Base-by-base conservation (phyloP, 2,329 filamentous ascomycete species). In the Periconia sp. region DNA sequence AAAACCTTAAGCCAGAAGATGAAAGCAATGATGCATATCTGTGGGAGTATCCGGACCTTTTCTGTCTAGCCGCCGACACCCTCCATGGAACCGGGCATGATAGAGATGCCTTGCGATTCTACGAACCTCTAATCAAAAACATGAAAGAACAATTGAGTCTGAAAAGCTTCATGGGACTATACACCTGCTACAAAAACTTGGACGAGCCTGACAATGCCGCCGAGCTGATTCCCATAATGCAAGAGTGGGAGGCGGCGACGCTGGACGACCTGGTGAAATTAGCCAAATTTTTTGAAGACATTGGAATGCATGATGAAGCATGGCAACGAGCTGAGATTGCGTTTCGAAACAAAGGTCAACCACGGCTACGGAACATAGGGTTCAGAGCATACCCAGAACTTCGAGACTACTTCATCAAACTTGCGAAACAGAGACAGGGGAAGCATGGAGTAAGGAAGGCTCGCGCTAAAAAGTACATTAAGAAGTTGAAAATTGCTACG, bases 211-310 rank as follows among this genome's bases (percentile, higher is more conserved):
- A 82, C 22, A 83, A 87, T 25, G 91, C 92, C 0, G 86, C 92
- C 59, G 84, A 88, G 51, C 88, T 84, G 61, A 94, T 92, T 57
- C 79, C 89, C 17, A 82, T 82, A 2, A 83, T 92, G 9, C 83
- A 90, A 25, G 83, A 89, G 37, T 79, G 84, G 46, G 87, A 95
- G 50, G 75, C 84, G 31, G 77, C 83, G 28, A 85, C 87, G 44
- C 84, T 92, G 34, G 86, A 91, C 49, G 88, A 89, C 26, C 85
- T 89, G 26, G 83, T 88, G 21, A 83, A 89, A 57, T 77, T 96
- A 8, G 89, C 89, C 10, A 91, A 88, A 58, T 83, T 96, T 68
- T 96, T 95, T 61, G 89, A 95, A 65, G 64, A 66, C 48, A 51
- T 83, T 80, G 50, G 80, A 81, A 31, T 85, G 85, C 50, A 83